Percentiles rank a stretch among this genome's conserved stretches.
phyloP scores from a whole-genome alignment of 805 yeast species.

The Ogataea trehalophila region DNA sequence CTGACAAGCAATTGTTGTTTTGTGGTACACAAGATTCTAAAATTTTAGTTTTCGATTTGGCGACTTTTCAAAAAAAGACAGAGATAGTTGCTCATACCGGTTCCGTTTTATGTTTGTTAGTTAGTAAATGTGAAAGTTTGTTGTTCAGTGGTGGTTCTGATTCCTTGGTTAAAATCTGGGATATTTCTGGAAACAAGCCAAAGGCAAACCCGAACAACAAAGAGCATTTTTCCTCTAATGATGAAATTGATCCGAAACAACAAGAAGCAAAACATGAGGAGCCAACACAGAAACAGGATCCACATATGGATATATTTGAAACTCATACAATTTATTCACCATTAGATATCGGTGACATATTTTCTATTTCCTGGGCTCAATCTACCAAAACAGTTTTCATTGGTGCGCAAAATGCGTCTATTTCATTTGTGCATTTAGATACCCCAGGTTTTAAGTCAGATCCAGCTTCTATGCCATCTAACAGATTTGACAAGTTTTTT shows the following conservation, averaged over 20 bases:
- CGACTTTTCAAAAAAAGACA: slow-evolving; percentile 52
- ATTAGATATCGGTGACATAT: slow-evolving; percentile 90
- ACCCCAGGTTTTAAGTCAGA: slow-evolving; percentile 21
- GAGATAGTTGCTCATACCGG: slow-evolving; percentile 62
- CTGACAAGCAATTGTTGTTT: slow-evolving; percentile 52
- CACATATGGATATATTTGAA: slow-evolving; percentile 3
- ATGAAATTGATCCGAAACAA: neutral
- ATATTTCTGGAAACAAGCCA: slow-evolving; percentile 35
- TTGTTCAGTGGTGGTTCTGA: slow-evolving; percentile 88
- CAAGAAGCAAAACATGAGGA: neutral
- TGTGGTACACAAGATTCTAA: slow-evolving; percentile 91
- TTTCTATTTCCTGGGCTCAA: slow-evolving; percentile 71
- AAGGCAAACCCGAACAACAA: neutral
- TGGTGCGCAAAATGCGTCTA: slow-evolving; percentile 91
- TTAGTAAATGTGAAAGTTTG: slow-evolving; percentile 47
- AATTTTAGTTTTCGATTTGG: slow-evolving; percentile 65
- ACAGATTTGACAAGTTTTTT: slow-evolving; percentile 77
- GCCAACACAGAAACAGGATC: slow-evolving; percentile 1
- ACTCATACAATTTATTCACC: slow-evolving; percentile 76
- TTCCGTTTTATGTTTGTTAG: slow-evolving; percentile 66
- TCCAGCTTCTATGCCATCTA: slow-evolving; percentile 48
- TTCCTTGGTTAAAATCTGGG: slow-evolving; percentile 85
- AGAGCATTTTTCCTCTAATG: too few species aligned
- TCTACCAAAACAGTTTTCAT: slow-evolving; percentile 57
- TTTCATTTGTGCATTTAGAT: slow-evolving; percentile 59